Percentiles rank a stretch among this genome's conserved stretches.
Conservation (phyloP, 2,329 filamentous ascomycete genomes). For the Fragosphaeria purpurea region DNA sequence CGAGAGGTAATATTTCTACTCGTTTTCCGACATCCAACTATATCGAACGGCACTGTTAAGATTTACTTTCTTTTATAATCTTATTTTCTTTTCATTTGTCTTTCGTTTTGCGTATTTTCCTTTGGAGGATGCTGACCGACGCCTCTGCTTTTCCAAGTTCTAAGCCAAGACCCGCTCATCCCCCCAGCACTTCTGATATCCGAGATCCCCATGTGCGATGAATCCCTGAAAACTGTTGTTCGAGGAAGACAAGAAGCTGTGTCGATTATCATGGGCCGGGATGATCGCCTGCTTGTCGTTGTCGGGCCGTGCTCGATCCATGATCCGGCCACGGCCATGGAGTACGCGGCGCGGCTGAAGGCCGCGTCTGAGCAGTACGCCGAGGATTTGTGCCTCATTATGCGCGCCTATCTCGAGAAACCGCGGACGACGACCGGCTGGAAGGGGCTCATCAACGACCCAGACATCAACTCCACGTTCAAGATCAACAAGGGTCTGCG, state of each 20-base stretch:
- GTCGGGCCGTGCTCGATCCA: slow-evolving; percentile 96
- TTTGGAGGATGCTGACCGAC: not conserved
- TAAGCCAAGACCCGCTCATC: slow-evolving; percentile 86
- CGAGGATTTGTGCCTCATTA: slow-evolving; percentile 85
- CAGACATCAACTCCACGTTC: slow-evolving; percentile 96
- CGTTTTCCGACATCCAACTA: too few species aligned
- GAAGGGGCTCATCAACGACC: slow-evolving; percentile 98
- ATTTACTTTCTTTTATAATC: too few species aligned
- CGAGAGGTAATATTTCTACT: slow-evolving; percentile 19
- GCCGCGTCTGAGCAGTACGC: slow-evolving; percentile 78
- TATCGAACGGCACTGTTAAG: too few species aligned
- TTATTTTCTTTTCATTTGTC: too few species aligned
- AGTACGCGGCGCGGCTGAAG: slow-evolving; percentile 81
- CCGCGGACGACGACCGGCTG: slow-evolving; percentile 94
- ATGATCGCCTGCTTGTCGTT: slow-evolving; percentile 57
- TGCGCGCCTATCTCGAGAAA: slow-evolving; percentile 98
- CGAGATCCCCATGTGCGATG: slow-evolving; percentile 60
- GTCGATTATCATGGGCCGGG: slow-evolving; percentile 49
- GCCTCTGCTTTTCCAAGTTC: slow-evolving; percentile 39
- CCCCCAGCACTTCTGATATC: slow-evolving; percentile 90
- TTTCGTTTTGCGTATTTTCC: too few species aligned
- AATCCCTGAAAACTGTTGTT: slow-evolving; percentile 51
- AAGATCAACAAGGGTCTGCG: slow-evolving; percentile 97
- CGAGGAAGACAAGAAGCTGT: slow-evolving; percentile 49
- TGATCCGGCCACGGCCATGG: slow-evolving; percentile 79